These are phyloP conservation scores for Cochlearia excelsa DNA, from an alignment of 345 rosid species.

Conservation along the genomic window DNA sequence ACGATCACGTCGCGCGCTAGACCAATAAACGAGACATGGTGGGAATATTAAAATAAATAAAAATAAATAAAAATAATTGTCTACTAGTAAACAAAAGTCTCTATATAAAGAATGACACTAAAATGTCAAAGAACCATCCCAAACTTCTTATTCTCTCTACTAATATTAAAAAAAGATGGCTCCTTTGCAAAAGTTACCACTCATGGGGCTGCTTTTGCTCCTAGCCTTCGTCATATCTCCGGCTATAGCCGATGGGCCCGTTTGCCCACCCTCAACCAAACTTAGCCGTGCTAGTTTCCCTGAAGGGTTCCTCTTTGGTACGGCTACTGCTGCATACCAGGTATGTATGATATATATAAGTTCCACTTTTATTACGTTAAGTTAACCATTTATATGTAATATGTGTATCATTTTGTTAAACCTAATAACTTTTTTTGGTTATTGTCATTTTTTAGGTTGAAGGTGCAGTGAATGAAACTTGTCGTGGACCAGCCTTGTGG, in stretches of 20 bases:
- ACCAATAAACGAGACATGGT: not conserved
- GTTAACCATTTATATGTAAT: no score
- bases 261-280: slow-evolving; percentile 1
- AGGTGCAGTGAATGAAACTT: slow-evolving; percentile 19
- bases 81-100: not conserved
- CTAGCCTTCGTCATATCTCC: not conserved
- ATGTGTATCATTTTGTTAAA: not conserved
- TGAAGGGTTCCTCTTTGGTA: slow-evolving; percentile 29
- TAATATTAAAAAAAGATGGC: not conserved
- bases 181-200: not conserved
- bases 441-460: not conserved
- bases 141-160: not conserved
- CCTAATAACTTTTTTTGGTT: not conserved
- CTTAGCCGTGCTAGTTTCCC: slow-evolving; percentile 21
- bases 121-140: not conserved
- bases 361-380: not conserved
- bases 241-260: slow-evolving; percentile 6
- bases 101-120: slow-evolving; percentile 7
- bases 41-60: not conserved
- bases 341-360: slow-evolving; percentile 15
- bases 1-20: no score
- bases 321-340: slow-evolving; percentile 30
- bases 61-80: not conserved
- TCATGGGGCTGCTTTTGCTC: slow-evolving; percentile 18
- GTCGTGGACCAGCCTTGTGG: slow-evolving; percentile 29